A percentile compares a stretch with the other conserved stretches of the same genome.
phyloP scores from a whole-genome alignment of 805 yeast species.

The Candida fluviatilis region DNA sequence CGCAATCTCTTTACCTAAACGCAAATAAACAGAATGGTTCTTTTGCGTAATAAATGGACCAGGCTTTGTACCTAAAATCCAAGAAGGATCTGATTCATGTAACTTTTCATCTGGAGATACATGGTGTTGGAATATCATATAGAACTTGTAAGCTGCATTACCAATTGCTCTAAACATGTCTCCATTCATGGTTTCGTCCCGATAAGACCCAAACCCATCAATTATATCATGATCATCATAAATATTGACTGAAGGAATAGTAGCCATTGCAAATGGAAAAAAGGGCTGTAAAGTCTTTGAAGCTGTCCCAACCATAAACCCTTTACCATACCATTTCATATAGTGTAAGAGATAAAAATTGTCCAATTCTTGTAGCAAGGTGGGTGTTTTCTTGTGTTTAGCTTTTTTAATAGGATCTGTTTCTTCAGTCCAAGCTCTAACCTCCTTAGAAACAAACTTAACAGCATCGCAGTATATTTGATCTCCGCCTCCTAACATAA shows the following conservation, averaged over 20 bases:
- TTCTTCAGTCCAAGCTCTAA: slow-evolving; percentile 61
- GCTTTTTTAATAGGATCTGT: slow-evolving; percentile 44
- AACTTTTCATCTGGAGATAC: slow-evolving; percentile 43
- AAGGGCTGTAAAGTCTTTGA: slow-evolving; percentile 65
- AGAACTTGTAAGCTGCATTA: slow-evolving; percentile 73
- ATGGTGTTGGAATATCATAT: slow-evolving; percentile 90
- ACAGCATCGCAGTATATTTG: slow-evolving; percentile 88
- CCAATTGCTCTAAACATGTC: slow-evolving; percentile 73
- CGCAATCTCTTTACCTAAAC: slow-evolving; percentile 70
- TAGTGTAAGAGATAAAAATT: slow-evolving; percentile 71
- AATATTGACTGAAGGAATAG: slow-evolving; percentile 81
- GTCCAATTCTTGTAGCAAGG: slow-evolving; percentile 52
- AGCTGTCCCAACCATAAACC: slow-evolving; percentile 70
- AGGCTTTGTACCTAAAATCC: slow-evolving; percentile 55
- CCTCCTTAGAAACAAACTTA: slow-evolving; percentile 50
- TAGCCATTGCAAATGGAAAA: slow-evolving; percentile 72
- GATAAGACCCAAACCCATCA: slow-evolving; percentile 93
- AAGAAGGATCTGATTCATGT: slow-evolving; percentile 41
- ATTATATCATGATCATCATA: slow-evolving; percentile 96
- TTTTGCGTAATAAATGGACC: slow-evolving; percentile 71
- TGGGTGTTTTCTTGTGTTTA: slow-evolving; percentile 36
- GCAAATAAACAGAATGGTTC: slow-evolving; percentile 65
- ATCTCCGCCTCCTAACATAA: slow-evolving; percentile 97
- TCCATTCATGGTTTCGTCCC: slow-evolving; percentile 66
- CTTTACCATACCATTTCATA: slow-evolving; percentile 85